Base-by-base conservation (phyloP, 1,139 yeast species). In the Taiozyma sp. region DNA sequence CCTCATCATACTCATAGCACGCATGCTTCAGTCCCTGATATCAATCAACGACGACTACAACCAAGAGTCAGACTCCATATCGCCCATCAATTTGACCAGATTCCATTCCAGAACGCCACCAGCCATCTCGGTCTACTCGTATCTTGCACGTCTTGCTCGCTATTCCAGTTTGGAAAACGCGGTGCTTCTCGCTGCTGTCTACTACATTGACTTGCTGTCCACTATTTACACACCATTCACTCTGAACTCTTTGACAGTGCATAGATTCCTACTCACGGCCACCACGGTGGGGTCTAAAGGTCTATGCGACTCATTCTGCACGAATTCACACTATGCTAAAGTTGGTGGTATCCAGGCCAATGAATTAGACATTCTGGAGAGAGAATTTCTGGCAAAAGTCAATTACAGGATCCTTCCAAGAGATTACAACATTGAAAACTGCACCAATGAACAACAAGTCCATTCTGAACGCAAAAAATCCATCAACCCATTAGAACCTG, bases 61-160 rank as follows among this genome's bases (percentile, higher is more conserved):
- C 44, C n/a, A 50, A 19, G 56, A 53, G 41, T 54, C 53, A 23
- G 45, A 40, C 14, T 46, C 54, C 5, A 41, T 70, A 8, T 53
- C 60, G 48, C 48, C 71, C 51, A 58, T 67, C 49, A 70, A 76
- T 44, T 74, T 93, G 48, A 93, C 99, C 0, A 75, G 98, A 57
- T 93, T 92, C 66, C 99, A 93, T 67, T 91, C 97, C 6, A 71
- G 97, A 55, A 84, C 95, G 0, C 97, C 97, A 2, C 98, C 99
- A 0, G 80, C 80, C 24, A 93, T 93, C 46, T 85, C 96, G 2
- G 81, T 91, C 8, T 79, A 78, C 55, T 89, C 88, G 51, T 93
- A 93, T 62, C 70, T 93, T 45, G 70, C 83, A 45, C 78, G 99
- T 60, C 74, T 93, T 48, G 79, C 93, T 8, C 87, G 88, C 62